Evolutionary conservation across 495 filamentous ascomycete species (phyloP), one percentile per base, ranked within the genome.

Genomic region (Penicillium roqueforti): DNA sequence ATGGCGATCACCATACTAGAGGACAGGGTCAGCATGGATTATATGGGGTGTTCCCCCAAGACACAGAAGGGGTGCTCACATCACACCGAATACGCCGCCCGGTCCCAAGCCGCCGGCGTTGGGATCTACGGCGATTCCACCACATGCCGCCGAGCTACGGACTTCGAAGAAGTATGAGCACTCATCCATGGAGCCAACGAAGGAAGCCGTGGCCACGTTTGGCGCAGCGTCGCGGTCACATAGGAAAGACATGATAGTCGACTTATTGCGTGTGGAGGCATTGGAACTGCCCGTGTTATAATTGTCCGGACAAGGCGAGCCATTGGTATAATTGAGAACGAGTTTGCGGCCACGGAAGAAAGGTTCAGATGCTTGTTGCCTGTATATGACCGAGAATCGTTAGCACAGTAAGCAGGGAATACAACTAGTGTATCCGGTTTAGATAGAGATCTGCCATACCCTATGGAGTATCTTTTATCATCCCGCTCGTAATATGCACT

Each of bases 141-240:
- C 87, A 67, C 95, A 99, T 7, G 91, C 92, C 36, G 89, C 84
- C 41, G 81, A 80, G 41, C 89, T 91, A 51, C 92, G 88, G n/a
- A 91, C 83, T 68, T 96, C 91, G 72, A 99, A 99, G 68, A 95
- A 88, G 72, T 97, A 99, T n/a, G 88, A 81, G 75, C 95, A 99
- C 44, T 89, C 83, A 62, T 97, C 90, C 69, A 86, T 85, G 19
- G 87, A 81, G 52, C 88, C 90, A 45, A 97, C 84, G 67, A 95
- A 99, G 5, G 88, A 87, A 4, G 84, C 66, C 13, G 84, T 81
- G 14, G 86, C 80, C 23, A 83, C 81, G 8, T 83, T 79, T 6
- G 73, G 68, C 2, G 76, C 69, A 8, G 76, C 65, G 54, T 96
- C 90, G 44, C 82, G 83, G 60, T 97, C 92, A 73, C 95, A 97